A percentile compares a stretch with the other conserved stretches of the same genome.
Evolutionary conservation across 2,329 filamentous ascomycete genomes (phyloP).

Genomic region (Alternaria consortialis): DNA sequence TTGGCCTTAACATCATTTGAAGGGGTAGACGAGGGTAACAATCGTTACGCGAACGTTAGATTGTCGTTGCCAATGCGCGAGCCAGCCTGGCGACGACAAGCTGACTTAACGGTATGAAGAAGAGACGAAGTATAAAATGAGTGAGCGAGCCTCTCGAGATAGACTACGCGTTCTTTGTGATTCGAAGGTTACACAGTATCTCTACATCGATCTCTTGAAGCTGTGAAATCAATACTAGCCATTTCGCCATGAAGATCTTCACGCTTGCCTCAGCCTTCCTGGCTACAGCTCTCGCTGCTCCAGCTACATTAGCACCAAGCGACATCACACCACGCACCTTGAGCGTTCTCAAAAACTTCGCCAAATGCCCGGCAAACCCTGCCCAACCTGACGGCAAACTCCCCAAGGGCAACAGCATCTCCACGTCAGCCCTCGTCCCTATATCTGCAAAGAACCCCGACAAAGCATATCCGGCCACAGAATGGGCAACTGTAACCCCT

Average conservation of each 20-base stretch:
- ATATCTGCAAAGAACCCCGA: slow-evolving; percentile 33
- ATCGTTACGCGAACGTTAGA: background rate
- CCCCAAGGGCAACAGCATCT: slow-evolving; percentile 28
- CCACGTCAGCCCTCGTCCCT: slow-evolving; percentile 29
- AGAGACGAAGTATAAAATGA: background rate
- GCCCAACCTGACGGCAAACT: slow-evolving; percentile 34
- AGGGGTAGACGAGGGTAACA: background rate
- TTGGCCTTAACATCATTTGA: background rate
- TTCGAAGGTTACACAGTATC: background rate
- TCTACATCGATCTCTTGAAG: background rate
- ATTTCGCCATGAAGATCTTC: slow-evolving; percentile 37
- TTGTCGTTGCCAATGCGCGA: background rate
- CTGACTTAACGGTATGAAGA: background rate
- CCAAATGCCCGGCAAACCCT: slow-evolving; percentile 25
- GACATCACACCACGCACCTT: slow-evolving; percentile 8
- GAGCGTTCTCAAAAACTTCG: slow-evolving; percentile 25
- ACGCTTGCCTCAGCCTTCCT: slow-evolving; percentile 47
- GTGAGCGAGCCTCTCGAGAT: background rate
- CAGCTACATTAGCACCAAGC: slow-evolving; percentile 40
- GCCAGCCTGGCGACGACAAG: background rate
- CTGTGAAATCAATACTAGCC: background rate
- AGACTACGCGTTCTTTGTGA: background rate
- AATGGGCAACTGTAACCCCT: slow-evolving; percentile 34
- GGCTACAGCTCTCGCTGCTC: slow-evolving; percentile 48
- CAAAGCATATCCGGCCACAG: slow-evolving; percentile 25